Base-by-base conservation (phyloP, 495 filamentous ascomycete species). In the Sporormia fimetaria region DNA sequence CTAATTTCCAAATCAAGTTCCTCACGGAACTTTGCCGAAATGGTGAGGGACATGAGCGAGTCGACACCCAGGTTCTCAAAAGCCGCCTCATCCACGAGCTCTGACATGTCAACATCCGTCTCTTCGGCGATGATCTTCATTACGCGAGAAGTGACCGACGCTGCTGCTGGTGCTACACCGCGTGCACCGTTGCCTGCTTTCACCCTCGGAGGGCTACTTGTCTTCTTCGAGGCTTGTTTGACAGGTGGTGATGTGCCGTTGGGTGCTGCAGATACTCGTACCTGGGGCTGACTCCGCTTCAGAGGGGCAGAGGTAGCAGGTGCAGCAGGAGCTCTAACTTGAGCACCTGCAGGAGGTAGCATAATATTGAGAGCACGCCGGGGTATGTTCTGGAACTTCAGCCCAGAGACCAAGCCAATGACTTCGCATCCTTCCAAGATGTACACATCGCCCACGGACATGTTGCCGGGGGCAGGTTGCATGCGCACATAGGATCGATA, bases 351-450 rank as follows among this genome's bases (percentile, higher is more conserved):
- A 33, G 62, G 46, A 54, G 52, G 57, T 51, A 64, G 28, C 52
- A 58, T 56, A 37, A 58, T 61, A 56, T 63, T 63, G 25, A 65
- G 44, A 15, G 60, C 58, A 10, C 57, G 52, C 38, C 62, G 62
- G n/a, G 62, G 62, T 35, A 65, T 63, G 34, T 63, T 57, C 49
- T 65, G 62, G 54, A 65, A 65, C 52, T 65, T 65, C 42, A 65
- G 57, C 32, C 62, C 57, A 12, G 45, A 55, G 35, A 59, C 59
- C 37, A 64, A 34, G 22, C 55, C 62, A 26, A 65, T 49, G 45
- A 65, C 59, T 26, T 65, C 61, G 21, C 57, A 53, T 29, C 59
- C 61, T 17, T 65, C 58, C 37, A 65, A 49, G 39, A 65, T 62
- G 55, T 65, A 65, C 33, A 65, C 62, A 42, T 63, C 60, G 40